Conservation (phyloP, 306 rosid species). For the Calophaca sinica region DNA sequence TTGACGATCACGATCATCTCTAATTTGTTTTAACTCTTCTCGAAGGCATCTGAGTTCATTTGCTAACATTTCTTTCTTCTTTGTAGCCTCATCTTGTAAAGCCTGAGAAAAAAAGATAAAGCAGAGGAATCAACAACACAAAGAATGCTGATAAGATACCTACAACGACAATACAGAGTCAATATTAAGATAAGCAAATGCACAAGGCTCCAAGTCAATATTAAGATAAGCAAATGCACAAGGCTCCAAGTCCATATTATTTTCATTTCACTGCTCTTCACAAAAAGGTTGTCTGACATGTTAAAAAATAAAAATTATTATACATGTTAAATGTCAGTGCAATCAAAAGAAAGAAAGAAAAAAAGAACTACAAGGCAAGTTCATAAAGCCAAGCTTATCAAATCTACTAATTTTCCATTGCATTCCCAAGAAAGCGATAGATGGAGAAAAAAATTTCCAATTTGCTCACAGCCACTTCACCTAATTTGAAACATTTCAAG, state of each 20-base stretch:
- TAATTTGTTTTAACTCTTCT: slow-evolving; percentile 77
- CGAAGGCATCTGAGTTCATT: slow-evolving; percentile 75
- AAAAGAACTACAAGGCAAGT: background rate
- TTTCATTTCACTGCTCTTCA: background rate
- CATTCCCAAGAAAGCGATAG: background rate
- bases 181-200: slow-evolving; percentile 3
- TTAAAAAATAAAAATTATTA: too few relatives aligned
- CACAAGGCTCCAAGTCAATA: background rate
- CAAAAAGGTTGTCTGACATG: too few relatives aligned
- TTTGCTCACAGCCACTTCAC: background rate
- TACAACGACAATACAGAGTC: slow-evolving; percentile 10
- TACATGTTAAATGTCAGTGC: background rate
- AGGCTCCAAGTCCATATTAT: slow-evolving; percentile 8
- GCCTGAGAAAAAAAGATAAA: slow-evolving; percentile 52
- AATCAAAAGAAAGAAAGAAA: background rate
- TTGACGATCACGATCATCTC: slow-evolving; percentile 84
- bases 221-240: background rate
- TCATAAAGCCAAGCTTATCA: background rate
- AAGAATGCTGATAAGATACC: background rate
- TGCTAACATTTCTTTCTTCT: slow-evolving; percentile 63
- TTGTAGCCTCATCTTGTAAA: slow-evolving; percentile 72
- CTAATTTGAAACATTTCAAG: slow-evolving; percentile 6
- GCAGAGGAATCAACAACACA: slow-evolving; percentile 4
- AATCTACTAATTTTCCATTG: background rate
- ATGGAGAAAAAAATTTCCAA: background rate